Evolutionary conservation across 176 grass and related monocot genomes (phyloP), one percentile per base, ranked within the genome.

Genomic region (Oryza meyeriana): DNA sequence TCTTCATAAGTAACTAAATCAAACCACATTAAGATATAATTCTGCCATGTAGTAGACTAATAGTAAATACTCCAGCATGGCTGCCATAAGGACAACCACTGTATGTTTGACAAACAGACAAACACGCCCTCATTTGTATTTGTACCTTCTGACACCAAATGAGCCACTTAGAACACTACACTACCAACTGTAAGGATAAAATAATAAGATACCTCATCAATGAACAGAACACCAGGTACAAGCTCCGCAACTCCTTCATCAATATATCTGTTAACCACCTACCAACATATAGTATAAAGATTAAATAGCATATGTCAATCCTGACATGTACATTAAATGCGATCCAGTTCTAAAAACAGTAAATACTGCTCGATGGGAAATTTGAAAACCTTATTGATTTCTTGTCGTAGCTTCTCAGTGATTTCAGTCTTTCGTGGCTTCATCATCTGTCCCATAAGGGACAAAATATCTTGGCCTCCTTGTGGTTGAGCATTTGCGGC

Each of bases 371-470:
- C 32, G 38, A 64, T 44, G 20, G 69, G 64, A 71, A 57, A 45
- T 83, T 20, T 76, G n/a, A 28, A 31, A 80, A 99, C 96, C 91
- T 95, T 95, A 72, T 99, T 99, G 44, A 99, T 99, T 82, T 99
- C 96, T 86, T 95, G 91, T 17, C 96, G 87, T 61, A 99, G 85
- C 83, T 99, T 99, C 64, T 95, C 96, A 8, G 93, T 95, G 72
- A 99, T 94, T 81, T 99, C 96, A 92, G 93, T 99, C 74, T 99
- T 99, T 11, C 91, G 79, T 75, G 96, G 87, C 28, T 92, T 99
- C 91, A 99, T 99, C 91, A 99, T 99, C 80, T 93, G 93, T 3
- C 96, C 96, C 93, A 99, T 99, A 72, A 99, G 88, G 27, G 93
- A 99, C 66, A 95, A 87, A 86, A 99, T 99, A 85, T 99, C 96